Conservation (phyloP, 805 yeast species). For the Cyberlindnera japonica region DNA sequence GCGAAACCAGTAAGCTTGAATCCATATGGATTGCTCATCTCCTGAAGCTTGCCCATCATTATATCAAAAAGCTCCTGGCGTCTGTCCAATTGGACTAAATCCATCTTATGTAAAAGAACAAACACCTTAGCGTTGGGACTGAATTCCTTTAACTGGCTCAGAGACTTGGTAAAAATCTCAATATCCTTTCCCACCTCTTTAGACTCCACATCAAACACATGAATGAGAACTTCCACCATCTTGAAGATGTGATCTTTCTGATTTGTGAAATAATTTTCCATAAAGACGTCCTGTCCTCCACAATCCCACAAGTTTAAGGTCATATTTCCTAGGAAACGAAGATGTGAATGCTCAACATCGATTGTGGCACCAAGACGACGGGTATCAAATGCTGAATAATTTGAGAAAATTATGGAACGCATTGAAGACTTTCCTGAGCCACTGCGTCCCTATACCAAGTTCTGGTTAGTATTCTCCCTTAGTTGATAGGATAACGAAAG, state of each 20-base stretch:
- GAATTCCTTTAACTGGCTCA: constrained; percentile 74
- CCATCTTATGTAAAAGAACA: constrained; percentile 93
- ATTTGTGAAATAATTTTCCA: constrained; percentile 88
- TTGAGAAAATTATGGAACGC: constrained; percentile 93
- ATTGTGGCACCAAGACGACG: constrained; percentile 94
- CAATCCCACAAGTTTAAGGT: constrained; percentile 96
- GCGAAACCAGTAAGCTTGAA: constrained; percentile 82
- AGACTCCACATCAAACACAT: constrained; percentile 94
- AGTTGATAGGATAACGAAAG: too few relatives aligned
- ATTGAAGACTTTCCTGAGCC: constrained; percentile 98
- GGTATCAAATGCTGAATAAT: constrained; percentile 95
- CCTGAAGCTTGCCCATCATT: constrained; percentile 79
- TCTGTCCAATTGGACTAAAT: constrained; percentile 81
- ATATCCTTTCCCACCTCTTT: constrained; percentile 90
- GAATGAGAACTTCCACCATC: constrained; percentile 92
- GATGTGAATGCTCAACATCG: constrained; percentile 96
- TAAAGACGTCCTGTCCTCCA: constrained; percentile 95
- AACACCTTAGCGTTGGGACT: constrained; percentile 91
- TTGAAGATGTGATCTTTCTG: constrained; percentile 91
- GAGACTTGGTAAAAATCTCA: constrained; percentile 81
- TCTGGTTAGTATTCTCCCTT: constrained; percentile 7
- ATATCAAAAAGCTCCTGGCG: constrained; percentile 78
- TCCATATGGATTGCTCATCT: constrained; percentile 64
- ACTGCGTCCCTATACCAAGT: constrained; percentile 66
- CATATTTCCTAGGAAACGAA: constrained; percentile 91